Base-by-base conservation (phyloP, 2,329 filamentous ascomycete genomes). In the Exophiala dermatitidis region DNA sequence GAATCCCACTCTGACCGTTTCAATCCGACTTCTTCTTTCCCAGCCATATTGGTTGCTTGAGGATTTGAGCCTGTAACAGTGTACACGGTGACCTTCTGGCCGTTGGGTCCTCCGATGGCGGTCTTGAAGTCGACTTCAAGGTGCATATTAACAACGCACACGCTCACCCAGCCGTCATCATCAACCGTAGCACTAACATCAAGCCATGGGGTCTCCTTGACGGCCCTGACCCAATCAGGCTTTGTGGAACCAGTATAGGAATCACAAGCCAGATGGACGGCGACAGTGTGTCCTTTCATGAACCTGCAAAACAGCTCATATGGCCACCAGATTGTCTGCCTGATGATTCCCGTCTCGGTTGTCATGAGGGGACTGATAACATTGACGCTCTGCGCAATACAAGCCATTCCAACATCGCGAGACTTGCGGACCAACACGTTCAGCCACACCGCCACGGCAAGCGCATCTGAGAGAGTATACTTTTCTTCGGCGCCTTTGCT, bases 321-420 rank as follows among this genome's bases (percentile, higher is more conserved):
- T 4, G 85, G 83, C 82, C 83, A 89, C 82, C 84, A 90, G 2
- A 81, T 88, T 0, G 85, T 81, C 71, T 90, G 86, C 71, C 83
- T 84, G 46, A 82, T 67, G 44, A 89, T 69, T 0, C 85, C 84
- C 0, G 75, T 69, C 49, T 75, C 72, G 2, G 74, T 83, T 1
- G 86, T 90, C 83, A 89, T 87, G 7, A 90, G 74, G 1, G 86
- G 86, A 1, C 80, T 82, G 62, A 90, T 88, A 53, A 90, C 86
- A 65, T 90, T 90, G 59, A 90, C 84, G 46, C 76, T 82, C 69
- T 90, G 86, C 1, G 86, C 86, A 52, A 90, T 84, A 65, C 85
- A 88, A 34, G 85, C 84, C 85, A 90, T 90, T 63, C 83, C 85
- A 36, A 90, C 69, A 68, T 85, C 76, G 62, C 77, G 78, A 62